Percentiles rank a stretch among this genome's conserved stretches.
phyloP scores from a whole-genome alignment of 441 rosid genomes.

The Arabidopsis hybrid region DNA sequence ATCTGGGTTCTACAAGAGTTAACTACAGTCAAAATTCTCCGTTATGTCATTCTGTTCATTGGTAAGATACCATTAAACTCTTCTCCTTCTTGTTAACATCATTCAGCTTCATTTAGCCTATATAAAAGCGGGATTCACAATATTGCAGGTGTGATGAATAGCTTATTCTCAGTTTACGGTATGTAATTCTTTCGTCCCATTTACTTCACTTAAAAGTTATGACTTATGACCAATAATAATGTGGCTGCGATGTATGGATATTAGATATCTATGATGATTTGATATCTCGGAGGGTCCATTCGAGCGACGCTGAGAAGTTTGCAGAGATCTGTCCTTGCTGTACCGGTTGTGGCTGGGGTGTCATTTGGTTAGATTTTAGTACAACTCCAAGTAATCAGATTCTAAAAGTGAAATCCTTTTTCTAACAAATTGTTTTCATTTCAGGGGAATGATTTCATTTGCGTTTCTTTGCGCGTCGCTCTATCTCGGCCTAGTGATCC shows the following conservation, averaged over 20 bases:
- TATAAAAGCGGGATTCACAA: slow-evolving; percentile 19
- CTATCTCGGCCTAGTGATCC: slow-evolving; percentile 84
- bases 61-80: slow-evolving; percentile 51
- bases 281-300: slow-evolving; percentile 83
- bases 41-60: slow-evolving; percentile 87
- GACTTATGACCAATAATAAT: background rate
- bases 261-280: slow-evolving; percentile 90
- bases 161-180: slow-evolving; percentile 94
- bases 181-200: slow-evolving; percentile 26
- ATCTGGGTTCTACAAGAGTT: slow-evolving; percentile 87
- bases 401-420: background rate
- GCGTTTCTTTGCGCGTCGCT: slow-evolving; percentile 68
- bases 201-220: slow-evolving; percentile 6
- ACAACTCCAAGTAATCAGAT: background rate
- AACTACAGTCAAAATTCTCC: slow-evolving; percentile 73
- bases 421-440: slow-evolving; percentile 2
- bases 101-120: background rate
- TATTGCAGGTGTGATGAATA: slow-evolving; percentile 88
- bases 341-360: slow-evolving; percentile 90
- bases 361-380: slow-evolving; percentile 65
- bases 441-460: slow-evolving; percentile 93
- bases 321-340: slow-evolving; percentile 96
- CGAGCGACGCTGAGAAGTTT: slow-evolving; percentile 98
- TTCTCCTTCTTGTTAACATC: slow-evolving; percentile 15
- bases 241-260: slow-evolving; percentile 23